Evolutionary conservation across 768 basidiomycete species (phyloP), one percentile per base, ranked within the genome.

Genomic region (Cyathus striatus): DNA sequence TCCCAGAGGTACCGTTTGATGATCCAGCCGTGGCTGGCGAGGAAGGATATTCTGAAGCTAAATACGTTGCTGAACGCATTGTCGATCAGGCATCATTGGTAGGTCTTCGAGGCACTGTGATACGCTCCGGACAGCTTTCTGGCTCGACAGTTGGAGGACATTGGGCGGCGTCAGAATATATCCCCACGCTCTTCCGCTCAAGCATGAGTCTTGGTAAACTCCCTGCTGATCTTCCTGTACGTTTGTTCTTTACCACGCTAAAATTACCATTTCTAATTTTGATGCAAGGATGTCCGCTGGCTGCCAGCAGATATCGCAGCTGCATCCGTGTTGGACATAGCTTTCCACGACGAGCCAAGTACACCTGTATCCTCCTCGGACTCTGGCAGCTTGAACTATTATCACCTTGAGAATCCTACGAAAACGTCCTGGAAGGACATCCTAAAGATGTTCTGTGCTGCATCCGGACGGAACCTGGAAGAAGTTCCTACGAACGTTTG

Each of bases 101-200:
- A 4, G 38, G 46, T 7, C 18, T 48, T 23, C 46, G 40, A 4
- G 46, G 34, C 5, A 44, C 46, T 17, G 33, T 48, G 14, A 48
- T 48, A 20, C 36, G 46, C 22, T 43, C 46, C 17, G 46, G 46
- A 14, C 46, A 48, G 23, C 38, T 48, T 23, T 24, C 46, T 10
- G 46, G 46, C 6, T 48, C 46, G 16, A 25, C 46, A 6, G 22
- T 38, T 17, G 39, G 42, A 35, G 46, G 46, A 6, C 44, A 44
- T 24, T 48, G 46, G 46, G 39, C 46, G 13, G 38, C 46, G 7
- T 42, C 46, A 10, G 46, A 48, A 39, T 48, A 44, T 42, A 40
- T 48, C 3, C 46, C 46, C 4, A 43, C 42, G 14, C 26, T 48
- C 7, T 41, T 48, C 32, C 37, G 23, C 32, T 38, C 46, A 25